Percentiles rank a stretch among this genome's conserved stretches.
Conservation (phyloP, 768 basidiomycete genomes). For the Suillus cothurnatus region DNA sequence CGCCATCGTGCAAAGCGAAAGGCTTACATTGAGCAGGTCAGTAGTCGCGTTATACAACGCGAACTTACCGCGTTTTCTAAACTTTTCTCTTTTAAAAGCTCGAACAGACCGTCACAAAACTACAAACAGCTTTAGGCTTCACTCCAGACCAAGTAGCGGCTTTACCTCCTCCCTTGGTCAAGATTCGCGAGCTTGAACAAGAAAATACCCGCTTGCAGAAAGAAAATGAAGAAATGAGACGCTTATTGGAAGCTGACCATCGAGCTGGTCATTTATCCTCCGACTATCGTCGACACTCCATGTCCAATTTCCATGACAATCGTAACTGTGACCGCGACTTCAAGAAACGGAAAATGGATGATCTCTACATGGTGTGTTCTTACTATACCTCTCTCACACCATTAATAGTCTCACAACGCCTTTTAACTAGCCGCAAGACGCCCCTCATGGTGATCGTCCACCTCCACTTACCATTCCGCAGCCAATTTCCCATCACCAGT, state of each 20-base stretch:
- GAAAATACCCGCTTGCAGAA: slow-evolving; percentile 72
- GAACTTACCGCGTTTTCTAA: slow-evolving; percentile 13
- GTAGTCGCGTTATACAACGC: slow-evolving; percentile 19
- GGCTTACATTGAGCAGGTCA: slow-evolving; percentile 88
- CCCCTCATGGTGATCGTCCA: slow-evolving; percentile 43
- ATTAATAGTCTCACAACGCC: background rate
- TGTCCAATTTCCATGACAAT: slow-evolving; percentile 49
- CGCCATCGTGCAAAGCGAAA: slow-evolving; percentile 91
- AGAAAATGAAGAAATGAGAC: slow-evolving; percentile 76
- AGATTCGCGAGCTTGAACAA: slow-evolving; percentile 82
- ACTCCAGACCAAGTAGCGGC: slow-evolving; percentile 75
- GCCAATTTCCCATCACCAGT: slow-evolving; percentile 51
- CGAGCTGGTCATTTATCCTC: slow-evolving; percentile 35
- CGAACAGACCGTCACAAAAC: slow-evolving; percentile 83
- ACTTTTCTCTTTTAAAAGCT: slow-evolving; percentile 46
- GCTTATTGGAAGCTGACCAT: slow-evolving; percentile 54
- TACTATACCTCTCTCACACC: background rate
- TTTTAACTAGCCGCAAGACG: slow-evolving; percentile 47
- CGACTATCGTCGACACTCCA: slow-evolving; percentile 51
- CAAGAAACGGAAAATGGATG: slow-evolving; percentile 65
- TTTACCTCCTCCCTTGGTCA: slow-evolving; percentile 69
- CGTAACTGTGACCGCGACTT: slow-evolving; percentile 58
- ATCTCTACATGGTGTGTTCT: slow-evolving; percentile 53
- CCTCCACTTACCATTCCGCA: slow-evolving; percentile 69
- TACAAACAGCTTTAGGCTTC: slow-evolving; percentile 73